Base-by-base conservation (phyloP, 2,329 filamentous ascomycete genomes). In the Corynespora cassiicola region DNA sequence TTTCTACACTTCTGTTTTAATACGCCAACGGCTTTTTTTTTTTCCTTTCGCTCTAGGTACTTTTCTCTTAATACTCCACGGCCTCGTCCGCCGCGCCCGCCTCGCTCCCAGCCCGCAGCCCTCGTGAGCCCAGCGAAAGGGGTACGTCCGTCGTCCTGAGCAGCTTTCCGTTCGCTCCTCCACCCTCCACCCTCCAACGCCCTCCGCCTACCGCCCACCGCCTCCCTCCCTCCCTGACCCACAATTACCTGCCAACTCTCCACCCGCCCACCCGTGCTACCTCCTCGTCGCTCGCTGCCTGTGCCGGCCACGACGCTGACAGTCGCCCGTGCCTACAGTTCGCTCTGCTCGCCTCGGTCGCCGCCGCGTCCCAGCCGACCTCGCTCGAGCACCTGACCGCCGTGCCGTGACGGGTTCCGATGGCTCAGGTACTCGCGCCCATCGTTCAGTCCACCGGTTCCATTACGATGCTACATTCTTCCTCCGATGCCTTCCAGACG, bases 391-490 rank as follows among this genome's bases (percentile, higher is more conserved):
- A 47, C 44, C 43, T 38, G 35, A 42, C 39, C 36, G 45, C 45
- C 42, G 44, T 46, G 39, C 42, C 47, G 47, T 46, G 38, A 50
- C 43, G 47, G 44, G 50, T 53, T 56, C 61, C 62, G 56, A 70
- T 70, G 67, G 67, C 67, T 65, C 65, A 69, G 58, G 66, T 70
- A 74, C 72, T 77, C 50, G 64, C 73, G 56, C 73, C 72, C 49
- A 70, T 73, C 56, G 65, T 73, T 52, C 70, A 71, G 62, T 65
- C 70, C 41, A 60, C 72, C 56, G 67, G 64, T 58, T 66, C 73
- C 58, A 75, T 75, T 61, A 73, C 72, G 53, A 76, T 76, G 73
- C 69, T 75, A 54, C 74, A 75, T 57, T 69, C 74, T 35, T 72
- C 74, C 44, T 55, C 72, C 59, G 73, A 76, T 63, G 68, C 71